Conservation (phyloP, 257 asterid species). For the Leonotis leonurus region DNA sequence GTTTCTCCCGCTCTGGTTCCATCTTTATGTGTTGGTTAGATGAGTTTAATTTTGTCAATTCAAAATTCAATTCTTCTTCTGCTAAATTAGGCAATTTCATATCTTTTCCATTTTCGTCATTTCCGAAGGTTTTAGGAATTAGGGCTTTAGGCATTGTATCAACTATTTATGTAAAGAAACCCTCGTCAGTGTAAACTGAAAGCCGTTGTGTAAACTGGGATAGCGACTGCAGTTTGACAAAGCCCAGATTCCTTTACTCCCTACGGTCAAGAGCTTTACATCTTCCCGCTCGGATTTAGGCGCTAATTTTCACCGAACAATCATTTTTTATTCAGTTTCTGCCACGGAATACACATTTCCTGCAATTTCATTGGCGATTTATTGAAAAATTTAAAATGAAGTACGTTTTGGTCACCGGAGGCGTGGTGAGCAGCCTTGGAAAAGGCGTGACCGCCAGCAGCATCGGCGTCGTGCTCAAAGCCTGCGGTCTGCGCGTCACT, state of each 20-base stretch:
- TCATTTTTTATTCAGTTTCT: not conserved
- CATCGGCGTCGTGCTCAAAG: slow-evolving; percentile 91
- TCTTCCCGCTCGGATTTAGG: slow-evolving; percentile 31
- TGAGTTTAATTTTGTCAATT: too few relatives aligned
- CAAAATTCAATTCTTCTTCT: too few relatives aligned
- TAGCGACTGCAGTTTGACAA: slow-evolving; percentile 25
- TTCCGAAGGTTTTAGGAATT: slow-evolving; percentile 9
- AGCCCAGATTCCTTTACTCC: not conserved
- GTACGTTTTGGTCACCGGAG: slow-evolving; percentile 90
- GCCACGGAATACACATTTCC: not conserved
- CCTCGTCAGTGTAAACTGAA: slow-evolving; percentile 10
- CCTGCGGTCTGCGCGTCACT: slow-evolving; percentile 95
- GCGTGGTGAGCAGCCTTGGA: slow-evolving; percentile 98
- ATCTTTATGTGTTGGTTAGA: too few relatives aligned
- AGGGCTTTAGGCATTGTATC: slow-evolving; percentile 16
- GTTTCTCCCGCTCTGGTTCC: too few relatives aligned
- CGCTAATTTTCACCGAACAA: slow-evolving; percentile 15
- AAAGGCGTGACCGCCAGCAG: slow-evolving; percentile 99
- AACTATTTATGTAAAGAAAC: slow-evolving; percentile 13
- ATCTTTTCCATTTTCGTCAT: not conserved
- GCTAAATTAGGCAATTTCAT: too few relatives aligned
- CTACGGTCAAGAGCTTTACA: not conserved
- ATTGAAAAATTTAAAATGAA: slow-evolving; percentile 38
- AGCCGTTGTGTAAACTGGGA: slow-evolving; percentile 10
- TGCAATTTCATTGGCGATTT: not conserved